Evolutionary conservation across 768 basidiomycete genomes (phyloP).

Genomic region (Mycena capillaripes): DNA sequence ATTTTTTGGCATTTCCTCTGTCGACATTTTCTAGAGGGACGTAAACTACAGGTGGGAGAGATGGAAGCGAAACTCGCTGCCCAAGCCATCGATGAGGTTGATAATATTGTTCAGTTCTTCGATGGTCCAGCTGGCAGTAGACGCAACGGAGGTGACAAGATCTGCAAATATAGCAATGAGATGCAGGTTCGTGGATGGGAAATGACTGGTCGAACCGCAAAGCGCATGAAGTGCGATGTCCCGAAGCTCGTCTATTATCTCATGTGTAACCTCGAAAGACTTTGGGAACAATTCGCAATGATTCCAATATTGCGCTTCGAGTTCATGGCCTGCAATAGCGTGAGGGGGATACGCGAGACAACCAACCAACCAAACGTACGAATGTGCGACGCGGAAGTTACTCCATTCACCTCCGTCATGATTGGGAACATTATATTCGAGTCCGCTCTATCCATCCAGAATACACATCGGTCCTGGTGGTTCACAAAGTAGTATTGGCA

Average conservation of each 20-base stretch:
- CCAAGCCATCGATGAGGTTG: constrained; percentile 48
- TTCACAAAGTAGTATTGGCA: constrained; percentile 51
- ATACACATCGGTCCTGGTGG: constrained; percentile 60
- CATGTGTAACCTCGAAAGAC: constrained; percentile 39
- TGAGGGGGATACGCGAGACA: not conserved
- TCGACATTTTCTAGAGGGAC: constrained; percentile 21
- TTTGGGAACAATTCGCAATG: constrained; percentile 54
- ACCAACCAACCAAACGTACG: constrained; percentile 50
- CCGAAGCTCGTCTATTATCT: constrained; percentile 50
- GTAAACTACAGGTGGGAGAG: not conserved
- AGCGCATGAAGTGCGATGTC: constrained; percentile 55
- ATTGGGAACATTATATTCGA: constrained; percentile 43
- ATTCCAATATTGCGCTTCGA: constrained; percentile 60
- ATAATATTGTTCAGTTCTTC: constrained; percentile 56
- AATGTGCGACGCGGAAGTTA: constrained; percentile 53
- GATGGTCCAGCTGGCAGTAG: constrained; percentile 44
- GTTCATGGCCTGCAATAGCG: constrained; percentile 47
- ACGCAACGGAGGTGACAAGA: constrained; percentile 53
- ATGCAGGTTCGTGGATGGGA: not conserved
- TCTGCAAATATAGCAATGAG: constrained; percentile 44
- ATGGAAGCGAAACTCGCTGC: constrained; percentile 20
- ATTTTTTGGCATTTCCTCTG: constrained; percentile 1
- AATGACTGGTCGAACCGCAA: constrained; percentile 32
- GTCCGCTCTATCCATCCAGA: constrained; percentile 65
- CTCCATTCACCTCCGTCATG: constrained; percentile 51